Base-by-base conservation (phyloP, 148 eudicot genomes). In the Vaccinium darrowii region DNA sequence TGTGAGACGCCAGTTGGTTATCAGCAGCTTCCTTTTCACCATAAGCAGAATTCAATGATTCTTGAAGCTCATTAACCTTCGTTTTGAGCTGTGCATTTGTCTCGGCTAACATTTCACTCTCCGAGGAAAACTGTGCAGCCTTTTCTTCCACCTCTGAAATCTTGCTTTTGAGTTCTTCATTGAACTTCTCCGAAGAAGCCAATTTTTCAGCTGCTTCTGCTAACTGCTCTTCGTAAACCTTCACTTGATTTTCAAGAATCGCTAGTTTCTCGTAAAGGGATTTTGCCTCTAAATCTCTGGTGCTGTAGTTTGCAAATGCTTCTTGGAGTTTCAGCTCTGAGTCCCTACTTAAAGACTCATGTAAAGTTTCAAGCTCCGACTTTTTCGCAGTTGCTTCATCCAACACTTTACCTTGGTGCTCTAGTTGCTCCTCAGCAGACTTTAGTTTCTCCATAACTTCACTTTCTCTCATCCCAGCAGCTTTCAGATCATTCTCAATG, bases 41-140 rank as follows among this genome's bases (percentile, higher is more conserved):
- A 87, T 81, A 53, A 56, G 80, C 90, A 52, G 88, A 83, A 63
- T 86, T 87, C 52, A 96, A 83, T 80, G 85, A 85, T 71, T 88
- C 91, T 75, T 93, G 91, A 73, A 97, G 93, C 69, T 97, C 96
- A 85, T 89, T 90, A 78, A 93, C 86, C 88, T 92, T 91, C 86
- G 65, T 87, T 86, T 90, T 90, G 71, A 96, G 91, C 87, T 94
- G 93, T 57, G 86, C 60, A 84, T 90, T 95, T 73, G 92, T 94
- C 85, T 90, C 98, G 2, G 84, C 91, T 57, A 96, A 88, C 84
- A 88, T 67, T 81, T 90, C 92, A 80, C 88, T 93, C 84, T 94
- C 98, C 13, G 93, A 89, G 63, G 83, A 80, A 74, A 88, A 92
- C 76, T 89, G 90, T 15, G 89, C 89, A 82, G 90, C 93, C 88